These are phyloP conservation scores for Cladosporium sp. DNA, from an alignment of 2,329 filamentous ascomycete genomes.

Conservation along the genomic window DNA sequence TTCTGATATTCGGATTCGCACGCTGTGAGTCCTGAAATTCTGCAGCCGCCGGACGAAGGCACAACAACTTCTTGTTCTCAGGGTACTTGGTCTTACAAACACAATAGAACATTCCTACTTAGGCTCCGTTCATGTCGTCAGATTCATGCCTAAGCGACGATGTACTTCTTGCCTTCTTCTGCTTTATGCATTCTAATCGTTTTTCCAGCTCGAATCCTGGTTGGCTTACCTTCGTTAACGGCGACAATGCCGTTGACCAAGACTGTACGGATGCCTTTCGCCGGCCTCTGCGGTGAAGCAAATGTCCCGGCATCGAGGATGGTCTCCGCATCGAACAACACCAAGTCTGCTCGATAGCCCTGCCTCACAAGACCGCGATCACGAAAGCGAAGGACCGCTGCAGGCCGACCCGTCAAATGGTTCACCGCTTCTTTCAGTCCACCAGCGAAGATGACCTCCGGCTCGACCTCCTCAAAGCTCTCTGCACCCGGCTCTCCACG, in stretches of 20 bases:
- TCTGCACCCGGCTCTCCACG: conserved; percentile 4
- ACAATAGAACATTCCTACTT: too few species aligned
- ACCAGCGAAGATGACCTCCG: conserved; percentile 22
- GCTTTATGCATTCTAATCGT: conserved; percentile 18
- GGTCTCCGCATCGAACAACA: conserved; percentile 21
- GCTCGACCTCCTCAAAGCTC: conserved; percentile 17
- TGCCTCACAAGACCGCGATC: conserved; percentile 22
- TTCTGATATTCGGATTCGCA: too few species aligned
- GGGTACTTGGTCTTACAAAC: too few species aligned
- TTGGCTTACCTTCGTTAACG: conserved; percentile 21
- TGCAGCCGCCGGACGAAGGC: too few species aligned
- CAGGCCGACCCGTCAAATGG: conserved; percentile 23
- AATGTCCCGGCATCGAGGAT: conserved; percentile 24
- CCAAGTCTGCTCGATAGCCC: conserved; percentile 23
- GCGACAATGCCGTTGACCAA: conserved; percentile 23
- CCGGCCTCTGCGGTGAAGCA: conserved; percentile 20
- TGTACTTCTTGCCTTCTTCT: conserved; percentile 1
- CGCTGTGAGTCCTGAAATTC: too few species aligned
- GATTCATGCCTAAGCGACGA: conserved; percentile 7
- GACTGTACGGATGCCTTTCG: conserved; percentile 21
- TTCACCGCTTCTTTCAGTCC: conserved; percentile 24
- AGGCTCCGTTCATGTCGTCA: too few species aligned
- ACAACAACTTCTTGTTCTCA: too few species aligned
- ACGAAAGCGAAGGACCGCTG: conserved; percentile 16
- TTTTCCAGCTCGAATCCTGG: conserved; percentile 16